Evolutionary conservation across 257 asterid species (phyloP).

Genomic region (Cruciata laevipes): DNA sequence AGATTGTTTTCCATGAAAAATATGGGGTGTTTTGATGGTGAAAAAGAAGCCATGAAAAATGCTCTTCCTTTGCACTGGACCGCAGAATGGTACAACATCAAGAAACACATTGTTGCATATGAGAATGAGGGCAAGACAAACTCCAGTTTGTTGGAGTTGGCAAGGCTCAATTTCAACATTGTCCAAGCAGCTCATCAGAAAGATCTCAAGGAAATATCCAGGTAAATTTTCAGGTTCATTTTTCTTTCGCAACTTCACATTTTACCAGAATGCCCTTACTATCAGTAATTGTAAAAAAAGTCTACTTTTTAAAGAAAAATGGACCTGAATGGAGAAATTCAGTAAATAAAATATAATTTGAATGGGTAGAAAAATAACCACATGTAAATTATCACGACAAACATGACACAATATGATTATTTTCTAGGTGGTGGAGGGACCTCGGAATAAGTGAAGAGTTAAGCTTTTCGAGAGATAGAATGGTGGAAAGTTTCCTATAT

Average conservation of each 20-base stretch:
- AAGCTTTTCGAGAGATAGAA: conserved; percentile 47
- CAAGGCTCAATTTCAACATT: conserved; percentile 51
- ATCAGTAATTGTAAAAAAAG: too few species aligned
- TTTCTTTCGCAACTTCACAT: too few species aligned
- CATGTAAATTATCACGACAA: too few species aligned
- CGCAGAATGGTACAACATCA: conserved; percentile 46
- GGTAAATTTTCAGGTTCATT: too few species aligned
- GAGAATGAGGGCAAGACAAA: conserved; percentile 8
- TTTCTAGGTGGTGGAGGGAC: conserved; percentile 50
- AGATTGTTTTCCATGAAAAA: conserved; percentile 7
- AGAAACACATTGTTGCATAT: conserved; percentile 23
- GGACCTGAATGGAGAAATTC: too few species aligned
- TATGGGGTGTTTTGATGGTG: conserved; percentile 6
- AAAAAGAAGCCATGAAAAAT: not conserved
- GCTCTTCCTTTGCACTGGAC: conserved; percentile 38
- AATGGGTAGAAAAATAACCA: too few species aligned
- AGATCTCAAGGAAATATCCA: conserved; percentile 47
- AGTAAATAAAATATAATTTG: too few species aligned
- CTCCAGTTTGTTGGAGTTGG: conserved; percentile 31
- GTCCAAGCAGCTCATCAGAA: conserved; percentile 49
- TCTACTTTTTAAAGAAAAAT: too few species aligned
- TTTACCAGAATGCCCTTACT: too few species aligned
- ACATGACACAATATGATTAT: not conserved
- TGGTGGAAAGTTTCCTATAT: conserved; percentile 49
- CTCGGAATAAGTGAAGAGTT: conserved; percentile 29